Base-by-base conservation (phyloP, 805 yeast species). In the Grigorovia transvaalensis region DNA sequence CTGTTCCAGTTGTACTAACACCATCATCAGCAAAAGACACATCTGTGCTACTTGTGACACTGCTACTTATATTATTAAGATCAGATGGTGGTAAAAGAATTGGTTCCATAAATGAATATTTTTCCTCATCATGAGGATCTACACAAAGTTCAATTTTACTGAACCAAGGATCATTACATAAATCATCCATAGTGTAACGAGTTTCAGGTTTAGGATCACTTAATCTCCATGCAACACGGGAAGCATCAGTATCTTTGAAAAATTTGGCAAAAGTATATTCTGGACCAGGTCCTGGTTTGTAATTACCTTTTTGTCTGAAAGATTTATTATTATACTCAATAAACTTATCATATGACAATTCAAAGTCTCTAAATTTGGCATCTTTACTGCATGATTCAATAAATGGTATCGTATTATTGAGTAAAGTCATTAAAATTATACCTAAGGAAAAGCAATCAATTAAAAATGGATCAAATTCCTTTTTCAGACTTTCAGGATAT, bases 381-480 rank as follows among this genome's bases (percentile, higher is more conserved):
- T 76, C 82, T 3, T 72, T 61, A 20, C 53, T 56, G 17, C 68
- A 63, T 0, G 88, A 78, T 50, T 73, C 72, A 50, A 67, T 67
- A 64, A 85, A 85, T 0, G 93, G 91, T 1, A 79, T 74, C 12
- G 74, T 74, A 19, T 79, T 75, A 62, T 79, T 77, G 0, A 80
- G 72, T 15, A 85, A 61, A 20, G 82, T 80, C 62, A 81, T 82
- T 45, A 85, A 67, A 17, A 85, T 63, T 70, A 85, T 74, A 30
- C 93, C 95, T 42, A 85, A 65, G 1, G 86, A 80, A 85, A 89
- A 85, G 61, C 73, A 70, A 67, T 85, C 95, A 74, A 84, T 78
- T 54, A 75, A 74, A 59, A 79, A 81, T 0, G 89, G 85, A 61
- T 84, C 79, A 66, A 80, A 82, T 5, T 76, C 67, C 30, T 63